Evolutionary conservation across 1,139 yeast species (phyloP), one percentile per base, ranked within the genome.

Genomic region (Protomyces inundatus): DNA sequence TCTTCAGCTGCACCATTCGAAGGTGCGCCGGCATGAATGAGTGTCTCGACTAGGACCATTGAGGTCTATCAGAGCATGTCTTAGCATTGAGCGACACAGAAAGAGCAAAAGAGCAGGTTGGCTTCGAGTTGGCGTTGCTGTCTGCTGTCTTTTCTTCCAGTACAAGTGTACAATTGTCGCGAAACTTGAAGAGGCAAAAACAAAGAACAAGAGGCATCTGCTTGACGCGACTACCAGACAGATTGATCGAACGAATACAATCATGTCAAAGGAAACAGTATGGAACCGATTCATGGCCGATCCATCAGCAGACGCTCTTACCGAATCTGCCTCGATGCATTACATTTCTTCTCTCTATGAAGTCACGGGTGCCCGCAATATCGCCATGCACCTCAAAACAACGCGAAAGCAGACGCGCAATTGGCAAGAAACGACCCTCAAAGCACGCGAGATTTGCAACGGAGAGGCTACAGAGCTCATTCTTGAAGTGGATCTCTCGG

Each of bases 1-100:
- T 42, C 48, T 16, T 42, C 48, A 3, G 48, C 48, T 42, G 30
- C 23, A 16, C 48, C 48, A 16, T 4, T 14, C 12, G 48, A 42
- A 5, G 48, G 48, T n/a, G 48, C 48, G 48, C 48, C 48, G 48
- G 32, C 48, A n/a, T 42, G 48, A 42, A 42, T 42, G 48, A 42
- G 48, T 42, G 48, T 42, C n/a, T 42, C 48, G 48, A 42, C 23
- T 23, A 23, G 23, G 23, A 23, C 48, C 48, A 30, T 42, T 3
- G 16, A 16, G 48, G 48, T 42, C 48, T 42, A 10, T 30, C n/a
- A 14, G 32, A 14, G 23, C 12, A 7, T 14, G 9, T 9, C 16
- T 30, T 6, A 42, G 48, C 48, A 42, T 42, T 42, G 48, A 42
- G 30, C n/a, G 16, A 32, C n/a, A 42, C 12, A 42, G 12, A n/a